Evolutionary conservation across 2,329 filamentous ascomycete genomes (phyloP).

Genomic region (Tolypocladium pustulatum): DNA sequence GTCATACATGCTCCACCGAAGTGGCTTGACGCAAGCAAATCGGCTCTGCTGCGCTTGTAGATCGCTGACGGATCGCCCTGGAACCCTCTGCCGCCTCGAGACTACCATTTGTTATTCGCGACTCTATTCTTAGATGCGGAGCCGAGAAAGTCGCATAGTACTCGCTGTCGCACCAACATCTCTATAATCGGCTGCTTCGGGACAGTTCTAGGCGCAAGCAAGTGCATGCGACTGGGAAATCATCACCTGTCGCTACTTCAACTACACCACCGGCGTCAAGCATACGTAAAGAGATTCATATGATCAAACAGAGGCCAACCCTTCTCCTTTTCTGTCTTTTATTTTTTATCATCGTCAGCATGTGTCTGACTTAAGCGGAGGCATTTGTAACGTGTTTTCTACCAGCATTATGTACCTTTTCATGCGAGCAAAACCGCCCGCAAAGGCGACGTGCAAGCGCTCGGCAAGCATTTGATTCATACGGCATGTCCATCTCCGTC

Average conservation of each 20-base stretch:
- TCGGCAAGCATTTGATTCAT: background rate
- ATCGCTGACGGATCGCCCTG: background rate
- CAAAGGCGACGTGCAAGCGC: background rate
- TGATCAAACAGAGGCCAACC: too few species aligned
- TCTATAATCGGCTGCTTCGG: too few species aligned
- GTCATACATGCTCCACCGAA: background rate
- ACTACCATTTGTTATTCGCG: background rate
- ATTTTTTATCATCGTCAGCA: background rate
- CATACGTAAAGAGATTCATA: too few species aligned
- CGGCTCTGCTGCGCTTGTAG: background rate
- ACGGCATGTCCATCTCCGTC: background rate
- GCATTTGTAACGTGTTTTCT: background rate
- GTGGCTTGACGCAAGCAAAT: background rate
- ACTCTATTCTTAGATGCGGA: background rate
- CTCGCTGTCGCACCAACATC: background rate
- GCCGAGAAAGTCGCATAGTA: background rate
- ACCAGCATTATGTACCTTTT: background rate
- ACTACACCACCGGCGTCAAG: background rate
- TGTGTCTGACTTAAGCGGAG: background rate
- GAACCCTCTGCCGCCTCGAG: background rate
- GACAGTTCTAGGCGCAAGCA: too few species aligned
- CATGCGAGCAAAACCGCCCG: background rate
- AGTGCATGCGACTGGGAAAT: too few species aligned
- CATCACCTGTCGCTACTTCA: too few species aligned
- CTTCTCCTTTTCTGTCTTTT: background rate